These are phyloP conservation scores for Monosporascus sp. DNA, from an alignment of 2,329 filamentous ascomycete genomes.

Conservation along the genomic window DNA sequence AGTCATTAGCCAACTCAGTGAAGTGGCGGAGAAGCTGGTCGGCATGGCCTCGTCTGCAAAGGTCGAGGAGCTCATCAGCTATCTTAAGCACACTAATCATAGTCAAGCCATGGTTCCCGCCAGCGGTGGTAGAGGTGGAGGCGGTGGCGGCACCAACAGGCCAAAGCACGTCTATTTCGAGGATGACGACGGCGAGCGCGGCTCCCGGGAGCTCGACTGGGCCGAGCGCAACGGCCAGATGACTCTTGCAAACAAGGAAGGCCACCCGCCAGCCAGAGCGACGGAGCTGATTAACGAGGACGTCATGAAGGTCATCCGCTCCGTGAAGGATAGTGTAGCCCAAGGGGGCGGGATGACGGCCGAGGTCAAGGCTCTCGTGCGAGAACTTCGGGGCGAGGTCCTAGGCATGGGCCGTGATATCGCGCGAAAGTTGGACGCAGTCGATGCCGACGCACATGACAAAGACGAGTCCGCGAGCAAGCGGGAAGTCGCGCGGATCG, in stretches of 20 bases:
- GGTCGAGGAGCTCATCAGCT: constrained; percentile 63
- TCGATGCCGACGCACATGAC: constrained; percentile 40
- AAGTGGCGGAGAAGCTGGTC: constrained; percentile 68
- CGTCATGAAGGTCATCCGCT: constrained; percentile 73
- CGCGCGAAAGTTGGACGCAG: constrained; percentile 77
- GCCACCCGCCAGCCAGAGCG: constrained; percentile 36
- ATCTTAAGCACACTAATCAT: constrained; percentile 48
- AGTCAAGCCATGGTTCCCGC: constrained; percentile 38
- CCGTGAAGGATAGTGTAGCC: constrained; percentile 85
- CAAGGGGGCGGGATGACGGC: constrained; percentile 86
- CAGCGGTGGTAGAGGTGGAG: constrained; percentile 16
- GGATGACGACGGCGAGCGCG: constrained; percentile 30
- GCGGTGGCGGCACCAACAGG: constrained; percentile 22
- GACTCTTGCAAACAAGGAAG: constrained; percentile 37
- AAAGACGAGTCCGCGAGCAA: constrained; percentile 51
- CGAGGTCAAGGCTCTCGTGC: constrained; percentile 85
- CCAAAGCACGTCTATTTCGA: constrained; percentile 39
- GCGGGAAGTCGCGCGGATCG: constrained; percentile 69
- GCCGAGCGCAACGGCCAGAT: constrained; percentile 29
- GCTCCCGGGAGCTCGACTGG: constrained; percentile 29
- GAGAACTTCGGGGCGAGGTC: constrained; percentile 86
- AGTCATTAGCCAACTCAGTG: constrained; percentile 62
- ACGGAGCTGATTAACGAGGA: constrained; percentile 68
- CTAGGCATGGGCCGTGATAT: constrained; percentile 92
- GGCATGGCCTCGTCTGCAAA: constrained; percentile 57